phyloP scores from a whole-genome alignment of 106 monocot genomes.

The Allium cepa region DNA sequence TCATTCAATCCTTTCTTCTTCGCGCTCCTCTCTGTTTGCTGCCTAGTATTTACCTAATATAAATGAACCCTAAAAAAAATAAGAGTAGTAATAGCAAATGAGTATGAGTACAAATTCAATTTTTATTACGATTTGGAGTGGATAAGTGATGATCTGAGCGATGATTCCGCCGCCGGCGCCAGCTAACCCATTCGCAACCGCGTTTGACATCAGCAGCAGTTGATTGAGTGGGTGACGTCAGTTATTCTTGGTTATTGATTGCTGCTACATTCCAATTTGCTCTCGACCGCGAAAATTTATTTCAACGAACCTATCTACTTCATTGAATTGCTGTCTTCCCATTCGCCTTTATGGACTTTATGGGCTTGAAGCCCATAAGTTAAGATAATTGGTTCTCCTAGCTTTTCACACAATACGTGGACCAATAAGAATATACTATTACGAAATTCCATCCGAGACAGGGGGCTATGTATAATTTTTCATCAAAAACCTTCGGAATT shows the following conservation, averaged over 20 bases:
- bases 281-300: too few species aligned
- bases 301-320: not conserved
- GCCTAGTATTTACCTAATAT: conserved; percentile 77
- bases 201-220: conserved; percentile 39
- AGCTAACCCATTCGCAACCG: conserved; percentile 66
- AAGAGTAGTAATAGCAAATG: not conserved
- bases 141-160: conserved; percentile 87
- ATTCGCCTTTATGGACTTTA: not conserved
- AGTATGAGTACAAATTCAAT: not conserved
- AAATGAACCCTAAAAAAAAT: not conserved
- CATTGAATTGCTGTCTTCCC: not conserved
- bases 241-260: too few species aligned
- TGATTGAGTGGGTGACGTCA: too few species aligned
- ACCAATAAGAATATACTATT: too few species aligned
- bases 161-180: conserved; percentile 86
- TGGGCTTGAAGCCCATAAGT: too few species aligned
- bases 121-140: conserved; percentile 53
- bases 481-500: not conserved
- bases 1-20: conserved; percentile 10
- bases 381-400: too few species aligned
- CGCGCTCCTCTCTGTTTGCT: conserved; percentile 77
- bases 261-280: too few species aligned
- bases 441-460: too few species aligned
- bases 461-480: too few species aligned
- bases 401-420: too few species aligned